Evolutionary conservation across 2,329 filamentous ascomycete species (phyloP).

Genomic region (Aspergillus brasiliensis): DNA sequence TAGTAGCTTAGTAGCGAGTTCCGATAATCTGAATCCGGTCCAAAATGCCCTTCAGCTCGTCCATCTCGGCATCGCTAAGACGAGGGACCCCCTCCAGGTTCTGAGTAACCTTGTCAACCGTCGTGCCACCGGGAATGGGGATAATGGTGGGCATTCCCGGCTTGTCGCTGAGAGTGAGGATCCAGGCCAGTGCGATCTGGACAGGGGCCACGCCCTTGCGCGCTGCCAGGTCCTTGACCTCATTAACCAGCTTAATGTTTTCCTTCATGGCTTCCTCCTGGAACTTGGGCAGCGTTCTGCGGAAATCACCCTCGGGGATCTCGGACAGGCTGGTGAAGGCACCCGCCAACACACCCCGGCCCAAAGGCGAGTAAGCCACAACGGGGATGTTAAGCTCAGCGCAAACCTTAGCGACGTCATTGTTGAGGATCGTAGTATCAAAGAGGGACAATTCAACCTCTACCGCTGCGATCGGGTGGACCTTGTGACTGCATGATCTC

Average conservation of each 20-base stretch:
- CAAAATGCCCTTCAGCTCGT: slow-evolving; percentile 55
- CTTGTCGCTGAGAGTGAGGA: slow-evolving; percentile 45
- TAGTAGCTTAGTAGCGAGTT: slow-evolving; percentile 27
- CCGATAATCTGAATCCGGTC: slow-evolving; percentile 47
- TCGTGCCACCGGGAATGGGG: slow-evolving; percentile 41
- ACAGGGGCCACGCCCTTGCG: slow-evolving; percentile 48
- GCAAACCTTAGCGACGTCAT: slow-evolving; percentile 60
- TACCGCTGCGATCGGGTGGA: slow-evolving; percentile 59
- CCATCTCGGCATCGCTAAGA: slow-evolving; percentile 44
- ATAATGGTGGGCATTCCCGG: slow-evolving; percentile 48
- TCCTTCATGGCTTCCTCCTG: slow-evolving; percentile 53
- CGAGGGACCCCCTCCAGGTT: slow-evolving; percentile 33
- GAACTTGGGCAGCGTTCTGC: slow-evolving; percentile 51
- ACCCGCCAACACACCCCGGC: slow-evolving; percentile 58
- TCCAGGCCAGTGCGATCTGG: slow-evolving; percentile 55
- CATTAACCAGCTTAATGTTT: slow-evolving; percentile 53
- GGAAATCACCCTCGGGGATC: slow-evolving; percentile 51
- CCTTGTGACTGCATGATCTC: slow-evolving; percentile 40
- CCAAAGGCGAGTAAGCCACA: slow-evolving; percentile 62
- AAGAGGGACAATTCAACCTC: slow-evolving; percentile 64
- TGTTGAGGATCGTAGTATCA: slow-evolving; percentile 58
- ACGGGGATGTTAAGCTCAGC: slow-evolving; percentile 60
- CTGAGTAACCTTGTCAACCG: slow-evolving; percentile 39
- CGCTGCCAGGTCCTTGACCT: slow-evolving; percentile 48
- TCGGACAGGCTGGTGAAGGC: slow-evolving; percentile 50